Evolutionary conservation across 75 land plant species (phyloP), one percentile per base, ranked within the genome.

Genomic region (Selaginella tamariscina): DNA sequence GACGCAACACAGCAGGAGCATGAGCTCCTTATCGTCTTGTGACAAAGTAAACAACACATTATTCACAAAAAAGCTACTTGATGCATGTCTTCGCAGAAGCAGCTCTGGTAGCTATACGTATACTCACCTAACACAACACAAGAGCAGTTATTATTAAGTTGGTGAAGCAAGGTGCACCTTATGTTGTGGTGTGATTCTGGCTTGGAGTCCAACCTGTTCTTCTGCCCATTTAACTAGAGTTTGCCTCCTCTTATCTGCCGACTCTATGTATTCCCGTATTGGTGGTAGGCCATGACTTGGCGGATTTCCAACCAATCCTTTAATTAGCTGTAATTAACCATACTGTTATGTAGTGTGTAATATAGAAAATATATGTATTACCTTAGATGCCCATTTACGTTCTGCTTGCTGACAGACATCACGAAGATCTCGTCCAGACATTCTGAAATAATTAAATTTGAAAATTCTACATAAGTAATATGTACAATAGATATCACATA

Each of bases 371-470:
- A 30, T 15, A 64, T 20, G 32, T 13, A 15, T 27, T 74, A 89
- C 98, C 96, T 89, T 93, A 54, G 98, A 86, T 27, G 98, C 98
- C 98, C 98, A 93, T 1, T 64, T 80, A 1, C 98, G 68, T 66
- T 93, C 98, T 21, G 98, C 98, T 77, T 93, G 98, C 62, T 85
- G 98, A 65, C 98, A 93, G 0, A 92, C 80, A 33, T 92, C 90
- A 54, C 84, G 78, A 29, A 93, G 78, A 74, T 93, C 98, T 32
- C 98, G 81, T 23, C 98, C 98, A 26, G 96, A 89, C 98, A 93
- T 86, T 24, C 98, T 92, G 82, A 32, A 65, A 33, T 54, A 18
- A 49, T 20, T 27, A 65, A 24, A 27, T 2, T 65, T 39, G 11
- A 39, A 39, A 39, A 39, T 15, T 15, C n/a, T n/a, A n/a, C n/a